Conservation (phyloP, 495 filamentous ascomycete species). For the Cryomyces minteri region DNA sequence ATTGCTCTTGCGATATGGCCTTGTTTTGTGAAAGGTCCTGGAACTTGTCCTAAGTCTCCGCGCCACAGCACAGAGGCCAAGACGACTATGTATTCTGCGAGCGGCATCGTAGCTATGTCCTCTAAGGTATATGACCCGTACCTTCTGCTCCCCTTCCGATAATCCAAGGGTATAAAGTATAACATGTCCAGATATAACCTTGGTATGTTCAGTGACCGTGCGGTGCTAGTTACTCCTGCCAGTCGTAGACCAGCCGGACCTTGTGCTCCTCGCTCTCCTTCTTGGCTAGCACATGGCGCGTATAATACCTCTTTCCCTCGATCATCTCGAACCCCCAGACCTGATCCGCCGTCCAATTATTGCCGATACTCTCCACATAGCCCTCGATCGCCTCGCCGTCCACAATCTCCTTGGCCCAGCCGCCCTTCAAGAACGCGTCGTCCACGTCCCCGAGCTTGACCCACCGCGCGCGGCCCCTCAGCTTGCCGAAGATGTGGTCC, state of each 20-base stretch:
- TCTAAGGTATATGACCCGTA: too few relatives aligned
- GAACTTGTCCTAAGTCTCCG: too few relatives aligned
- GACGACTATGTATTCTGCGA: too few relatives aligned
- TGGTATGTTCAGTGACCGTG: too few relatives aligned
- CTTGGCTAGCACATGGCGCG: conserved; percentile 40
- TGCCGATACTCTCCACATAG: conserved; percentile 40
- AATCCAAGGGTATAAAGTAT: too few relatives aligned
- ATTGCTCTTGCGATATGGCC: too few relatives aligned
- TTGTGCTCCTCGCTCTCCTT: conserved; percentile 45
- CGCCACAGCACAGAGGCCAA: too few relatives aligned
- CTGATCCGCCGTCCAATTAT: conserved; percentile 43
- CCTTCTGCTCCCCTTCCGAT: too few relatives aligned
- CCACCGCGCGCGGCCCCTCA: conserved; percentile 44
- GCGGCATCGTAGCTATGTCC: too few relatives aligned
- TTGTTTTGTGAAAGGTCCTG: too few relatives aligned
- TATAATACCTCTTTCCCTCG: conserved; percentile 44
- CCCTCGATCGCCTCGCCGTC: conserved; percentile 35
- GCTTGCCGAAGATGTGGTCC: conserved; percentile 66
- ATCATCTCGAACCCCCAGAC: conserved; percentile 47
- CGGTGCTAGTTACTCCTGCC: conserved; percentile 1
- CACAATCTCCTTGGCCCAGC: conserved; percentile 31
- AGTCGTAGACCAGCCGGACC: conserved; percentile 55
- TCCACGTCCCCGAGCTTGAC: conserved; percentile 20
- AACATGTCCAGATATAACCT: too few relatives aligned
- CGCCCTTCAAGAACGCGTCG: conserved; percentile 25